Percentiles rank a stretch among this genome's conserved stretches.
Evolutionary conservation across 1,284 basidiomycete genomes (phyloP).

Genomic region (Peniophora sp.): DNA sequence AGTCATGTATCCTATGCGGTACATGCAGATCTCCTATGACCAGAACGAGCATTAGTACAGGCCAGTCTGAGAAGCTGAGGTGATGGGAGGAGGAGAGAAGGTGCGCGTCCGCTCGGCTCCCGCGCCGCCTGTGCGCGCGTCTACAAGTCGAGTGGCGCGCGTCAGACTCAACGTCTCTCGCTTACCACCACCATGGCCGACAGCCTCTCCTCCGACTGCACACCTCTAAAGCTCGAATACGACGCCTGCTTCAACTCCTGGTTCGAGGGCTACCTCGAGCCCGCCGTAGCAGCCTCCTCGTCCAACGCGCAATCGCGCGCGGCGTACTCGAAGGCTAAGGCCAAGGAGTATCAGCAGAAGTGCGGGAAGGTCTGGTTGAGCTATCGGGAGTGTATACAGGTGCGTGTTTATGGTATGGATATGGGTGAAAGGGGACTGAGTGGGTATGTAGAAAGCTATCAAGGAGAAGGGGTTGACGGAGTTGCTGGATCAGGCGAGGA

Average conservation of each 20-base stretch:
- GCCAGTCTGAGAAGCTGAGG: too few species aligned
- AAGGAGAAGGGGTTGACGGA: conserved; percentile 70
- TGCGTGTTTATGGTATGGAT: conserved; percentile 18
- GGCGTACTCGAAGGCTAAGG: conserved; percentile 46
- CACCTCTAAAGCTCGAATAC: conserved; percentile 82
- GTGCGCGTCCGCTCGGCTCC: not conserved
- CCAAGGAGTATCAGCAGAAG: conserved; percentile 74
- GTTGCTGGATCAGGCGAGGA: conserved; percentile 72
- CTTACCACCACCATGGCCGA: conserved; percentile 43
- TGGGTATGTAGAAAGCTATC: conserved; percentile 63
- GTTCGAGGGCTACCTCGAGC: conserved; percentile 93
- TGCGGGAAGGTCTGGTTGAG: conserved; percentile 77
- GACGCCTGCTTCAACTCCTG: conserved; percentile 94
- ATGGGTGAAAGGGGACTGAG: not conserved
- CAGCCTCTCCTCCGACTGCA: conserved; percentile 76
- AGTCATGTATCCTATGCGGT: conserved; percentile 81
- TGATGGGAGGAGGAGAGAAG: not conserved
- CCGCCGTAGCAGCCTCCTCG: conserved; percentile 40
- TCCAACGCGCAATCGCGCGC: conserved; percentile 31
- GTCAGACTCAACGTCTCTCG: not conserved
- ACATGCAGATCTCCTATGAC: conserved; percentile 95
- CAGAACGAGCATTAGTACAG: conserved; percentile 63
- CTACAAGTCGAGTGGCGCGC: not conserved
- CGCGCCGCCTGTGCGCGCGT: not conserved
- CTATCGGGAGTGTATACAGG: conserved; percentile 78